A percentile compares a stretch with the other conserved stretches of the same genome.
phyloP scores from a whole-genome alignment of 2,329 filamentous ascomycete genomes.

The Epichloe amarillans region DNA sequence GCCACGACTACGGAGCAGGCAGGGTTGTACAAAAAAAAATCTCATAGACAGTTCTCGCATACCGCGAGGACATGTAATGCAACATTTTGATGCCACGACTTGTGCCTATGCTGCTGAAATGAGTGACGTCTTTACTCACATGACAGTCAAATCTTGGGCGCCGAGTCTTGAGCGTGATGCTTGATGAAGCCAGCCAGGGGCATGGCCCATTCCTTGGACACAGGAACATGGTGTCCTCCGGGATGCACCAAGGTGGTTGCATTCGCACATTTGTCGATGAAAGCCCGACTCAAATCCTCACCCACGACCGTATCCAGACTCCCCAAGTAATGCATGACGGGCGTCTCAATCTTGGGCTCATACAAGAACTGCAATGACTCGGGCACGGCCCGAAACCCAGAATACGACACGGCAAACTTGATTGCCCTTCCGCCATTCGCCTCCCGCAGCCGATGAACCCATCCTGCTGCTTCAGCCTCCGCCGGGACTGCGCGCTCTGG shows the following conservation, averaged over 20 bases:
- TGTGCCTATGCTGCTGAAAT: neutral
- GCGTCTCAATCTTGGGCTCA: constrained; percentile 61
- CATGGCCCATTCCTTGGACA: constrained; percentile 68
- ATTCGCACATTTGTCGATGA: constrained; percentile 52
- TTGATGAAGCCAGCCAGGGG: constrained; percentile 60
- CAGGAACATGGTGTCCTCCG: constrained; percentile 81
- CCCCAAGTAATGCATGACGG: constrained; percentile 70
- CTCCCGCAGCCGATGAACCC: constrained; percentile 31
- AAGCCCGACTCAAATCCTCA: constrained; percentile 52
- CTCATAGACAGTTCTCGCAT: constrained; percentile 18
- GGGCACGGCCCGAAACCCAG: constrained; percentile 57
- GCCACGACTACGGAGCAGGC: neutral
- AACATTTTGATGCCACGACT: constrained; percentile 8
- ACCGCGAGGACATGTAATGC: constrained; percentile 15
- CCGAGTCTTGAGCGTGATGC: constrained; percentile 20
- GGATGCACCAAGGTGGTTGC: constrained; percentile 55
- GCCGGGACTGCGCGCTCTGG: constrained; percentile 15
- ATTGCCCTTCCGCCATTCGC: constrained; percentile 36
- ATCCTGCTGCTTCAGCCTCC: constrained; percentile 20
- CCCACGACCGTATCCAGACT: constrained; percentile 80
- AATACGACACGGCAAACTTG: constrained; percentile 65
- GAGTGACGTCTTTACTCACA: neutral
- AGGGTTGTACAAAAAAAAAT: constrained; percentile 16
- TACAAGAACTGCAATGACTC: constrained; percentile 50
- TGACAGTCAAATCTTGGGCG: constrained; percentile 15